phyloP scores from a whole-genome alignment of 73 alveolate species.

The Paramecium caudatum region DNA sequence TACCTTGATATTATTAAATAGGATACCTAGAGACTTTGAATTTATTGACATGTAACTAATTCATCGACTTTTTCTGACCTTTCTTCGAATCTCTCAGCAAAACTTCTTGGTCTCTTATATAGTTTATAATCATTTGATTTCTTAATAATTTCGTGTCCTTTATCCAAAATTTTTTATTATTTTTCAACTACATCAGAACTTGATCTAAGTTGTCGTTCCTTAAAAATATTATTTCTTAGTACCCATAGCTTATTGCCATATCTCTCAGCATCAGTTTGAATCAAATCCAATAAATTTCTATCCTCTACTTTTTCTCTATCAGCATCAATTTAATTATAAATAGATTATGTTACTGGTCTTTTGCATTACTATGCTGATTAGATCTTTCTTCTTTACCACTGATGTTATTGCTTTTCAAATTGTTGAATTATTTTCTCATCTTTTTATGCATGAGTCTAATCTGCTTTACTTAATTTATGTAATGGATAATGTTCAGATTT shows the following conservation, averaged over 20 bases:
- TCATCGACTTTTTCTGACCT: not conserved
- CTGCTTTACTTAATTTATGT: conserved; percentile 39
- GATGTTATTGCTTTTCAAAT: not conserved
- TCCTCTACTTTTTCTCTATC: conserved; percentile 29
- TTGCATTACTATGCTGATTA: conserved; percentile 32
- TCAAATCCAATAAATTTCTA: not conserved
- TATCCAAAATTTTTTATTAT: not conserved
- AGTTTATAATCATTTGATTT: not conserved
- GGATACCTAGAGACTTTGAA: not conserved
- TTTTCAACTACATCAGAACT: conserved; percentile 1
- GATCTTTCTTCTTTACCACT: not conserved
- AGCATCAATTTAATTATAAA: conserved; percentile 7
- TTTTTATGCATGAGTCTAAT: not conserved
- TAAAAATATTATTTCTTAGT: not conserved
- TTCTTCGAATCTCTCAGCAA: conserved; percentile 1
- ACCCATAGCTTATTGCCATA: conserved; percentile 63
- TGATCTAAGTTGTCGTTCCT: conserved; percentile 53
- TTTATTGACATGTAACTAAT: not conserved
- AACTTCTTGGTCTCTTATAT: conserved; percentile 14
- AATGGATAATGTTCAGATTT: not conserved
- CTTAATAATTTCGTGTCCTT: not conserved
- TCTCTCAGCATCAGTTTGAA: conserved; percentile 39
- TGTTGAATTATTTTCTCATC: not conserved
- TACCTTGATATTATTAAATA: not conserved
- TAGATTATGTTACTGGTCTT: not conserved